phyloP scores from a whole-genome alignment of 129 eudicot species.

The Tagetes patula region DNA sequence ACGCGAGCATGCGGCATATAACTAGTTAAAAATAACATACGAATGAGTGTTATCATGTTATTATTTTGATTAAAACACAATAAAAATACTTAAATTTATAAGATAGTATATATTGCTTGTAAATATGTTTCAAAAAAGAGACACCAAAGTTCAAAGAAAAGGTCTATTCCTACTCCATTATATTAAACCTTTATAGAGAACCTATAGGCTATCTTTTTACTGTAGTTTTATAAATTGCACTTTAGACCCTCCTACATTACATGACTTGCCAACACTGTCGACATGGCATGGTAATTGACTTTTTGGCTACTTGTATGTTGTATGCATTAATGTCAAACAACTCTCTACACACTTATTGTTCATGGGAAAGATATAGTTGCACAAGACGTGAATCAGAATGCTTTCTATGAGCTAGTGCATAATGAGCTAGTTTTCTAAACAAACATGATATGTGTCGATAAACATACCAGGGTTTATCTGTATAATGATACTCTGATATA shows the following conservation, averaged over 20 bases:
- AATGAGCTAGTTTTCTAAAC: not conserved
- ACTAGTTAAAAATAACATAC: not conserved
- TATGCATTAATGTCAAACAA: not conserved
- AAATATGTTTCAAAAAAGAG: slow-evolving; percentile 41
- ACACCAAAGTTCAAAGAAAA: slow-evolving; percentile 37
- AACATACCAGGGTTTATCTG: not conserved
- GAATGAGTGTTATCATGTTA: too few relatives aligned
- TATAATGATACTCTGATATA: not conserved
- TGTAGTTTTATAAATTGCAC: slow-evolving; percentile 13
- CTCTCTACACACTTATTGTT: not conserved
- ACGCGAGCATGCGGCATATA: too few relatives aligned
- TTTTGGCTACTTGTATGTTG: slow-evolving; percentile 5
- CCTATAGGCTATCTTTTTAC: slow-evolving; percentile 32
- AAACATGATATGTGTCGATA: not conserved
- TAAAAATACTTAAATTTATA: not conserved
- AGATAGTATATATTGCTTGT: not conserved
- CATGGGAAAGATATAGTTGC: not conserved
- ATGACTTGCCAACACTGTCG: not conserved
- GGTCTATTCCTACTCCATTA: slow-evolving; percentile 43
- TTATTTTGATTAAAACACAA: not conserved
- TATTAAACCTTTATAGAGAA: slow-evolving; percentile 34
- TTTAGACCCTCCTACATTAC: slow-evolving; percentile 25
- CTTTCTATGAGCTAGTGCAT: not conserved
- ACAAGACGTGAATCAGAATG: too few relatives aligned
- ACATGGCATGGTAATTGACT: not conserved